A percentile compares a stretch with the other conserved stretches of the same genome.
These are phyloP conservation scores for Pholiota conissans DNA, from an alignment of 768 basidiomycete species.

Conservation along the genomic window DNA sequence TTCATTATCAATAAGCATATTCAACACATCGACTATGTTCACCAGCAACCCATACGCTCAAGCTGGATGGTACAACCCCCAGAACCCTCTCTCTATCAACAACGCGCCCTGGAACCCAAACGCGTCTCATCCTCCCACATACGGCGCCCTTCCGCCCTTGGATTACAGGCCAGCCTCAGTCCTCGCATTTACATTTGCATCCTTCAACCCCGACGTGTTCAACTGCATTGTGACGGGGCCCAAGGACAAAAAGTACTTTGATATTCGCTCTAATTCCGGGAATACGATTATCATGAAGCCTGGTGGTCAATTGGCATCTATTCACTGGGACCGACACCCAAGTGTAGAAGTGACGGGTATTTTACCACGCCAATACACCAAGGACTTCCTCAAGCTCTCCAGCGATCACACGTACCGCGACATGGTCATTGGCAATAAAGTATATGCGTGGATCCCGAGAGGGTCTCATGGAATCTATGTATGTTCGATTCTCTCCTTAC, in stretches of 20 bases:
- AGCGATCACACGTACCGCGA: conserved; percentile 18
- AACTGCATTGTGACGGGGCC: conserved; percentile 46
- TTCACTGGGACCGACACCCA: conserved; percentile 18
- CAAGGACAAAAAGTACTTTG: conserved; percentile 38
- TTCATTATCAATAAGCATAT: too few species aligned
- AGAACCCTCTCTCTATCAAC: conserved; percentile 28
- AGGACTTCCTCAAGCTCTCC: conserved; percentile 16
- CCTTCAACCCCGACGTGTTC: conserved; percentile 41
- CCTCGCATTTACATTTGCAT: conserved; percentile 23
- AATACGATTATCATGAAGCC: conserved; percentile 13
- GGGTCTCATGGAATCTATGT: conserved; percentile 13
- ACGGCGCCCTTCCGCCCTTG: conserved; percentile 24
- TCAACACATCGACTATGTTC: conserved; percentile 15
- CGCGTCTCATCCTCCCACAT: conserved; percentile 20
- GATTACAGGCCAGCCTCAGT: conserved; percentile 2
- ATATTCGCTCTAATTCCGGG: conserved; percentile 22
- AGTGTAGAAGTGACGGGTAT: conserved; percentile 15
- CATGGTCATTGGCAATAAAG: conserved; percentile 11
- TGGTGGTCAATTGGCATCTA: conserved; percentile 9
- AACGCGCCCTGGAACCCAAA: conserved; percentile 15
- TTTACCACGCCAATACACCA: conserved; percentile 14
- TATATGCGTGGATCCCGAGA: conserved; percentile 17
- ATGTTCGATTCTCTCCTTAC: background rate
- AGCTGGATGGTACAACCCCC: conserved; percentile 31
- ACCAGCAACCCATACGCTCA: conserved; percentile 31